Base-by-base conservation (phyloP, 805 yeast genomes). In the Spathaspora boniae region DNA sequence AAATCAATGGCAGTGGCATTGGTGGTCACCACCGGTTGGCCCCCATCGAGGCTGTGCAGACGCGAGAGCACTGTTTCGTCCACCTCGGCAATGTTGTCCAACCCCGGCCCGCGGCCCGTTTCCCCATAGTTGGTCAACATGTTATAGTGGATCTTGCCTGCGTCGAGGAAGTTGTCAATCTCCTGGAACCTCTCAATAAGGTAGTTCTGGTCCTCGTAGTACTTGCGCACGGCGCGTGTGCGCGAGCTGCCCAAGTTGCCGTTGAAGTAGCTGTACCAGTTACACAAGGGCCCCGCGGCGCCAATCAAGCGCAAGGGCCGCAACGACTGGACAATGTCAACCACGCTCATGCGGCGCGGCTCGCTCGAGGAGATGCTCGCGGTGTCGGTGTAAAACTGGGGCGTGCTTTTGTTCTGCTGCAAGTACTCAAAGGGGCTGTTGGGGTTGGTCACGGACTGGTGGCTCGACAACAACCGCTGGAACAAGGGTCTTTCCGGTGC, bases 121-220 rank as follows among this genome's bases (percentile, higher is more conserved):
- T 61, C 65, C 3, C 74, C 77, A 47, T 84, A 83, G 33, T 73
- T 77, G 30, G 74, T 65, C 34, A 85, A 67, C 79, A 84, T 79
- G 29, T 72, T 65, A 40, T 71, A 68, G 44, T 80, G 84, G 38
- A 84, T 70, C 31, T 57, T 54, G 1, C 88, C 88, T 4, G 86
- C 74, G 49, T 82, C 93, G 30, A 84, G 63, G 34, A 83, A 61
- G 33, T 65, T 62, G 51, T 84, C 94, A 17, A 84, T 76, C 39
- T 75, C 82, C 24, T 55, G 54, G 47, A 74, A 81, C 35, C 75
- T 62, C 16, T 69, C 73, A 34, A 83, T 75, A 34, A 78, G 51
- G 27, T 66, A 74, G 52, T 84, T 84, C 56, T 83, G 91, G 2
- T 59, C 51, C 27, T 56, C 54, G 56, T 85, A 84, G 53, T 60